These are phyloP conservation scores for Boletus sp. DNA, from an alignment of 768 basidiomycete genomes.

Conservation along the genomic window DNA sequence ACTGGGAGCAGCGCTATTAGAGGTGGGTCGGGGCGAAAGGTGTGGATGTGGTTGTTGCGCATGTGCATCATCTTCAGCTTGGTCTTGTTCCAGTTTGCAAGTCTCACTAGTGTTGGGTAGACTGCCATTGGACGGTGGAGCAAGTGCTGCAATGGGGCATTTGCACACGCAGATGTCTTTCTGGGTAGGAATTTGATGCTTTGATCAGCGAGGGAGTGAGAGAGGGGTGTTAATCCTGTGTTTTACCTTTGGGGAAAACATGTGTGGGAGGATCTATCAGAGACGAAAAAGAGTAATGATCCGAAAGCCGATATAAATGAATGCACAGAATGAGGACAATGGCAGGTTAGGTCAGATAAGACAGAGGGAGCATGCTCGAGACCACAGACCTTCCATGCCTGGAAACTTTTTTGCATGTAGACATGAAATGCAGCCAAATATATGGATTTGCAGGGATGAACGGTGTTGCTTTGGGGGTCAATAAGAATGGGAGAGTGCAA, in stretches of 20 bases:
- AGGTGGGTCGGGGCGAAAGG: too few relatives aligned
- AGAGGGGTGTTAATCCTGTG: conserved; percentile 82
- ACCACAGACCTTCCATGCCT: conserved; percentile 83
- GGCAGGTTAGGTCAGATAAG: too few relatives aligned
- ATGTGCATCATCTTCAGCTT: too few relatives aligned
- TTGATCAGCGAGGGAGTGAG: conserved; percentile 90
- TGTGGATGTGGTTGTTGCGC: too few relatives aligned
- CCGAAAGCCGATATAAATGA: too few relatives aligned
- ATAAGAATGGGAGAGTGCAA: conserved; percentile 2
- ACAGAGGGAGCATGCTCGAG: too few relatives aligned
- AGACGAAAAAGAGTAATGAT: too few relatives aligned
- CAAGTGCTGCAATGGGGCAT: conserved; percentile 46
- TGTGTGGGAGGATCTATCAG: conserved; percentile 1
- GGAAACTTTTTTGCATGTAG: conserved; percentile 95
- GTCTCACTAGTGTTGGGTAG: too few relatives aligned
- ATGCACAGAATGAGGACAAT: too few relatives aligned
- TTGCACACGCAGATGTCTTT: conserved; percentile 89
- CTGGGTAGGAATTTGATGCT: conserved; percentile 91
- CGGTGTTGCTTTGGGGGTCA: conserved; percentile 58
- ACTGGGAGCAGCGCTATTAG: too few relatives aligned
- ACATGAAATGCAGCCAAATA: conserved; percentile 90
- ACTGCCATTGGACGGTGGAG: conserved; percentile 18
- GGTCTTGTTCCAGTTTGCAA: conserved; percentile 29
- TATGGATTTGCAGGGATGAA: conserved; percentile 88
- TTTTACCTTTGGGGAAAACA: not conserved